Evolutionary conservation across 305 asterid species (phyloP).

Genomic region (Fraxinus greggii): DNA sequence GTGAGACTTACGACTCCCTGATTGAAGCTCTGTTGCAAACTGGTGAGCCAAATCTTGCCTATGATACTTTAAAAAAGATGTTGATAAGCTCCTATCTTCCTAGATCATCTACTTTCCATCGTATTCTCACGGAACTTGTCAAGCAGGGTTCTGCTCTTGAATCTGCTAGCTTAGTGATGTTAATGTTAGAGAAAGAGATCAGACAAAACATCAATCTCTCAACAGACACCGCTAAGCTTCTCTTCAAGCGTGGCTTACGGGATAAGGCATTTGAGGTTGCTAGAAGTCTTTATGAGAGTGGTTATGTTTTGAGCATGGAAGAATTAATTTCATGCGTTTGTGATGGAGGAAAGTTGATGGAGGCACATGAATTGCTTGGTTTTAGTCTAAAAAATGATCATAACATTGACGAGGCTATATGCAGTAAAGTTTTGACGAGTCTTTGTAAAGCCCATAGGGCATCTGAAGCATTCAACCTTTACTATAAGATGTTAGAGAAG

Average conservation of each 20-base stretch:
- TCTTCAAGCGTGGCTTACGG: slow-evolving; percentile 40
- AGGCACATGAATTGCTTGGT: slow-evolving; percentile 50
- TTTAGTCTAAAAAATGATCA: slow-evolving; percentile 51
- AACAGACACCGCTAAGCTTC: slow-evolving; percentile 52
- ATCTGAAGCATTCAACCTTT: slow-evolving; percentile 64
- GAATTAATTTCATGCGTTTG: slow-evolving; percentile 53
- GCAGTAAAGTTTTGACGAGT: slow-evolving; percentile 37
- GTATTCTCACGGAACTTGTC: slow-evolving; percentile 55
- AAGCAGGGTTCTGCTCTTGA: slow-evolving; percentile 46
- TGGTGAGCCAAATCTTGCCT: slow-evolving; percentile 50
- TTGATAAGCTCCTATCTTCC: slow-evolving; percentile 62
- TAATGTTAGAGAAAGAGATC: slow-evolving; percentile 66
- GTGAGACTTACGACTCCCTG: slow-evolving; percentile 50
- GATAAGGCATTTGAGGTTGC: slow-evolving; percentile 53
- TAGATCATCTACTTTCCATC: slow-evolving; percentile 61
- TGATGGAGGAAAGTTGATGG: slow-evolving; percentile 42
- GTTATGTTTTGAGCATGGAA: slow-evolving; percentile 54
- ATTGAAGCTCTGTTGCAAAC: slow-evolving; percentile 53
- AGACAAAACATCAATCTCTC: slow-evolving; percentile 65
- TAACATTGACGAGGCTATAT: slow-evolving; percentile 32
- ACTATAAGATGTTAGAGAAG: slow-evolving; percentile 67
- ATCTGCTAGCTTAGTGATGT: slow-evolving; percentile 50
- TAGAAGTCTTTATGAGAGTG: slow-evolving; percentile 48
- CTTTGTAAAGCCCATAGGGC: slow-evolving; percentile 46
- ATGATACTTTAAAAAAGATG: slow-evolving; percentile 64